Percentiles rank a stretch among this genome's conserved stretches.
phyloP scores from a whole-genome alignment of 352 stramenopile species.

The Elongisporangium senticosum region DNA sequence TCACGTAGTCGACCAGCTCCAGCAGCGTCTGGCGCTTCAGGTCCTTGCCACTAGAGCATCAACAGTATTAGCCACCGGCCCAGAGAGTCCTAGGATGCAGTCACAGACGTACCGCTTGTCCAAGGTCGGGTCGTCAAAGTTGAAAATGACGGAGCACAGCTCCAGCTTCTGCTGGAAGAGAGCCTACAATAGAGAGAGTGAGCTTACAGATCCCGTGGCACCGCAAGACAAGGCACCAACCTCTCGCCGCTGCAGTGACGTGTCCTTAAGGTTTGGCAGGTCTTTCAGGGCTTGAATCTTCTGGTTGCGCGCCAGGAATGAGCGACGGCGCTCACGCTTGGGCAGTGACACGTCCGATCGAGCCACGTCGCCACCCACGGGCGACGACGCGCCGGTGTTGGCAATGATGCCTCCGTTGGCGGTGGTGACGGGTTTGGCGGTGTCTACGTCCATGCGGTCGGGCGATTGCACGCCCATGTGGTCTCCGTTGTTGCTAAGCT shows the following conservation, averaged over 20 bases:
- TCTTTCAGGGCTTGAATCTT: conserved; percentile 86
- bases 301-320: conserved; percentile 80
- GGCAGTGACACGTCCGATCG: conserved; percentile 79
- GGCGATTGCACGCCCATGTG: conserved; percentile 42
- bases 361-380: conserved; percentile 60
- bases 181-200: conserved; percentile 37
- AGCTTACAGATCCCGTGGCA: background rate
- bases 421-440: conserved; percentile 18
- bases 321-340: conserved; percentile 75
- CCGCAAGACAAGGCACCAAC: conserved; percentile 6
- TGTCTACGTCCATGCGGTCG: conserved; percentile 61
- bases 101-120: conserved; percentile 77
- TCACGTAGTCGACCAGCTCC: conserved; percentile 99
- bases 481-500: conserved; percentile 82
- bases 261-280: conserved; percentile 82
- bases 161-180: conserved; percentile 96
- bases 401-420: conserved; percentile 9
- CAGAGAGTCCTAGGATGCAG: background rate
- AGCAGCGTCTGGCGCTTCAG: conserved; percentile 98
- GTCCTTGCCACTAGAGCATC: conserved; percentile 78
- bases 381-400: conserved; percentile 26
- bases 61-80: background rate
- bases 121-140: conserved; percentile 94
- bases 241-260: conserved; percentile 73
- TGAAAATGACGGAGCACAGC: conserved; percentile 95